Evolutionary conservation across 202 grass and related monocot species (phyloP).

Genomic region (Zizania palustris): DNA sequence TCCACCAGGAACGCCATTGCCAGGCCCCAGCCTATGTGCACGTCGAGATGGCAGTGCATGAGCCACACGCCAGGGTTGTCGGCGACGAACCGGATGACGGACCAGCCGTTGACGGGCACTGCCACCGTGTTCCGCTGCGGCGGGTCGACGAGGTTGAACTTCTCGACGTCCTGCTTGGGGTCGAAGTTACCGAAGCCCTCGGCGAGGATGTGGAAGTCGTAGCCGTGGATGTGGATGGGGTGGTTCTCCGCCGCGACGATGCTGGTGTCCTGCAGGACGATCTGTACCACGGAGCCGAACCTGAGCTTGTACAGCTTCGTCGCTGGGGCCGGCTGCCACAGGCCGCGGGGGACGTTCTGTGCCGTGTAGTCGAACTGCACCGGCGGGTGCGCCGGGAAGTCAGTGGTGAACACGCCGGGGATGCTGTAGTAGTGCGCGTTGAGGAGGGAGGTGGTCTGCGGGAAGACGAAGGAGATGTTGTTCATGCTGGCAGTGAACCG

Average conservation of each 20-base stretch:
- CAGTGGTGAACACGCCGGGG: slow-evolving; percentile 68
- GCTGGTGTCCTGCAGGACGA: slow-evolving; percentile 80
- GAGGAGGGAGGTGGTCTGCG: slow-evolving; percentile 53
- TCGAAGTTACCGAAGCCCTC: slow-evolving; percentile 79
- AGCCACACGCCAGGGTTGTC: slow-evolving; percentile 83
- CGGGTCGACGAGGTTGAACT: slow-evolving; percentile 77
- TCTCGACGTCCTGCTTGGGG: slow-evolving; percentile 49
- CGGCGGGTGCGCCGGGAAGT: slow-evolving; percentile 62
- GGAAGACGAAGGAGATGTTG: slow-evolving; percentile 74
- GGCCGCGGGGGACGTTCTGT: slow-evolving; percentile 53
- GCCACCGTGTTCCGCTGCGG: slow-evolving; percentile 67
- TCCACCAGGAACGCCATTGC: slow-evolving; percentile 84
- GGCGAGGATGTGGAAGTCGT: slow-evolving; percentile 67
- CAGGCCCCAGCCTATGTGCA: slow-evolving; percentile 84
- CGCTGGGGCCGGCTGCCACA: slow-evolving; percentile 59
- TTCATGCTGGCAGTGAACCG: slow-evolving; percentile 83
- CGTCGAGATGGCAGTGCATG: slow-evolving; percentile 88
- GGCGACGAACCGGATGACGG: slow-evolving; percentile 76
- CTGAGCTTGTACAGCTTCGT: slow-evolving; percentile 65
- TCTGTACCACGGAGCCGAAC: slow-evolving; percentile 71
- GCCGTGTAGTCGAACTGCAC: slow-evolving; percentile 74
- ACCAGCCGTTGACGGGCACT: slow-evolving; percentile 73
- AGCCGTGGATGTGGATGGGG: slow-evolving; percentile 75
- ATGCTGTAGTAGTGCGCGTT: slow-evolving; percentile 61
- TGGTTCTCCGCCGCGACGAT: slow-evolving; percentile 72